A percentile compares a stretch with the other conserved stretches of the same genome.
Conservation (phyloP, 305 asterid species). For the Solanum hybrid region DNA sequence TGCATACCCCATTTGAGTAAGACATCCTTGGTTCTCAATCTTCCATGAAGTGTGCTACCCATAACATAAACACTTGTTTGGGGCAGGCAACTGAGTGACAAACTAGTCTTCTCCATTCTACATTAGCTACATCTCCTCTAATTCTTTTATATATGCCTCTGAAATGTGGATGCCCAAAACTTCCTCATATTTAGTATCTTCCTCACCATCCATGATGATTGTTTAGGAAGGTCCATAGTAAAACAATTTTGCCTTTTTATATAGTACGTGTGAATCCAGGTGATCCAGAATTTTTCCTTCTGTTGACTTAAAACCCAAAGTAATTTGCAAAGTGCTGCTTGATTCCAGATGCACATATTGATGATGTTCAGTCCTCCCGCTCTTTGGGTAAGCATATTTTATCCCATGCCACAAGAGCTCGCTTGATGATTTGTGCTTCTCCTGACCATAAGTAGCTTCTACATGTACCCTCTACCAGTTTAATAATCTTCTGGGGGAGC, state of each 20-base stretch:
- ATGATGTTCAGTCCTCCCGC: not conserved
- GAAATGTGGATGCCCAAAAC: not conserved
- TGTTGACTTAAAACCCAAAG: not conserved
- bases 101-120: not conserved
- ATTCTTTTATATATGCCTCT: not conserved
- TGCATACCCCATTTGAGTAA: not conserved
- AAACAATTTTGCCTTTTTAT: not conserved
- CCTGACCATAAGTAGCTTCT: not conserved
- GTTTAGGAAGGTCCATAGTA: not conserved
- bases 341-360: not conserved
- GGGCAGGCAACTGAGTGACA: not conserved
- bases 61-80: not conserved
- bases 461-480: not conserved
- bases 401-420: not conserved
- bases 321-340: not conserved
- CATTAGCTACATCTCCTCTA: not conserved
- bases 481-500: not conserved
- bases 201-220: not conserved
- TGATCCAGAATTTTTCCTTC: not conserved
- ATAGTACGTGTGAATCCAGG: not conserved
- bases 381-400: not conserved
- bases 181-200: not conserved
- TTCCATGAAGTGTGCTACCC: not conserved
- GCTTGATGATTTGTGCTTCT: not conserved
- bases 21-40: not conserved